Base-by-base conservation (phyloP, 257 asterid species). In the Osmanthus fragrans region DNA sequence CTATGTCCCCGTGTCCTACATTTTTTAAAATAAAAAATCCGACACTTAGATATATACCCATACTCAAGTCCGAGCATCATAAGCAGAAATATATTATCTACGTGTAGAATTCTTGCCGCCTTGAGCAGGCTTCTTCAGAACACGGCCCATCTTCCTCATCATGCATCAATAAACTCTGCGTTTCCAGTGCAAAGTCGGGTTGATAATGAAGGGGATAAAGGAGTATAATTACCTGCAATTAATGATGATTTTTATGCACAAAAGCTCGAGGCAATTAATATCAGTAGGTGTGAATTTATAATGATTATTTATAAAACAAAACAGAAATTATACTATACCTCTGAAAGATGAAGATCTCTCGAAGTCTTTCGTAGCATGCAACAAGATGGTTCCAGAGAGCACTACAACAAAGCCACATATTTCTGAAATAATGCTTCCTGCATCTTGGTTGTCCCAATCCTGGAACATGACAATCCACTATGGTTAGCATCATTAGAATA, bases 371-470 rank as follows among this genome's bases (percentile, higher is more conserved):
- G 92, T 92, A 34, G 78, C 54, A 58, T 94, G 95, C 80, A 94
- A 81, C 83, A 94, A 88, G 79, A 92, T 84, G 76, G 97, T 90
- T 49, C 97, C 97, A 0, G 95, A 84, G 73, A 94, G 96, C 70
- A 94, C 92, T 32, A 92, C 88, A 33, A 92, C 68, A 78, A 94
- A 92, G 23, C 97, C 97, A 30, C 97, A 94, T 80, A 92, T 79
- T 75, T 80, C 92, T 73, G 97, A 94, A 75, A 87, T 73, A 72
- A 94, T 94, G 81, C 73, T 87, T 73, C 96, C 94, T 16, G 78
- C 83, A 77, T 85, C 84, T 78, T 94, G 96, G n/a, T 85, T 90
- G 68, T 94, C 97, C 98, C 96, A 93, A 77, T 92, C 98, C 98
- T 93, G 81, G 68, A 80, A 71, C 29, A 51, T 63, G 58, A 76